Evolutionary conservation across 176 grass and related monocot genomes (phyloP).

Genomic region (Paspalum notatum): DNA sequence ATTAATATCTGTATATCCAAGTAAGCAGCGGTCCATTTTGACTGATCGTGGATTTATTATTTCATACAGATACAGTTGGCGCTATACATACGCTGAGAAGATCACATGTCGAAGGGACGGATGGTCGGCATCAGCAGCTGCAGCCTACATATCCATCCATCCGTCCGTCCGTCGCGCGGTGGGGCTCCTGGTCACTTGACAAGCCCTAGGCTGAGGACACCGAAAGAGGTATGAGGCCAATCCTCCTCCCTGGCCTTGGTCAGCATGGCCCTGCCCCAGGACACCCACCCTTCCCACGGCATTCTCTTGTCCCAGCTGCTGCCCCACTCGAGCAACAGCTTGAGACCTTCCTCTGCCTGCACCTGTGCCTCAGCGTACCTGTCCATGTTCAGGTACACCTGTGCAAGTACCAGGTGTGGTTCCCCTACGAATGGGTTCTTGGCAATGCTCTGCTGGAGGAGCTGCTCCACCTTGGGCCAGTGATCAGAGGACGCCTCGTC

Average conservation of each 20-base stretch:
- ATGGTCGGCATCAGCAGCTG: background rate
- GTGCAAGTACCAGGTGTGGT: slow-evolving; percentile 25
- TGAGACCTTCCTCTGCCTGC: slow-evolving; percentile 60
- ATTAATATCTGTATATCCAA: slow-evolving; percentile 1
- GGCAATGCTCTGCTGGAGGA: slow-evolving; percentile 33
- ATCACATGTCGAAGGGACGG: background rate
- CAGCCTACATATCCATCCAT: background rate
- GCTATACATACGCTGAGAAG: background rate
- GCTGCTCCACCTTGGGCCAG: slow-evolving; percentile 10
- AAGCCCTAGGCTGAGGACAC: slow-evolving; percentile 16
- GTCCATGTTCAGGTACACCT: slow-evolving; percentile 53
- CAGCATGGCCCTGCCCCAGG: slow-evolving; percentile 79
- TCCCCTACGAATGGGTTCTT: slow-evolving; percentile 32
- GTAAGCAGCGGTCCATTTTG: background rate
- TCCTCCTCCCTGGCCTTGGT: slow-evolving; percentile 61
- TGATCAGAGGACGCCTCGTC: slow-evolving; percentile 2
- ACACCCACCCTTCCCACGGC: slow-evolving; percentile 83
- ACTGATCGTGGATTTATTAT: background rate
- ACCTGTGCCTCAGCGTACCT: slow-evolving; percentile 62
- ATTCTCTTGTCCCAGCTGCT: slow-evolving; percentile 93
- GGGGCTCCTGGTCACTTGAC: slow-evolving; percentile 3
- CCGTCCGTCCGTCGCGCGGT: no score
- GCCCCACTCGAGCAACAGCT: slow-evolving; percentile 77
- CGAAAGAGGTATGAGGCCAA: slow-evolving; percentile 56
- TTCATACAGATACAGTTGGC: background rate